phyloP scores from a whole-genome alignment of 2,329 filamentous ascomycete species.

The Ophiostoma triangulosporum region DNA sequence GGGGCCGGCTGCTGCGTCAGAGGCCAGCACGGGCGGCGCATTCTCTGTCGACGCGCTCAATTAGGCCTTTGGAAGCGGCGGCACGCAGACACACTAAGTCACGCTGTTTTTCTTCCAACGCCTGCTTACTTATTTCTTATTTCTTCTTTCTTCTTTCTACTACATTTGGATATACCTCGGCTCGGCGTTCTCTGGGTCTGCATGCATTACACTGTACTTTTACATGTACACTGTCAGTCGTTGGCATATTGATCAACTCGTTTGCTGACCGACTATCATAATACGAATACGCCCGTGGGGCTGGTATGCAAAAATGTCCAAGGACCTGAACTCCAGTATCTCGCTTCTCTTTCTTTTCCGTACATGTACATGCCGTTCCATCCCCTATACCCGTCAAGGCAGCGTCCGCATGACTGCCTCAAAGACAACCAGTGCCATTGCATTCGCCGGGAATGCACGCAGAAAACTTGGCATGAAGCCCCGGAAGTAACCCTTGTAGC shows the following conservation, averaged over 20 bases:
- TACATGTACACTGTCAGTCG: too few relatives aligned
- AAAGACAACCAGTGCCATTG: conserved; percentile 83
- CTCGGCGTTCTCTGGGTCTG: too few relatives aligned
- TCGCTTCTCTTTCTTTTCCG: neutral
- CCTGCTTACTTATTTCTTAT: neutral
- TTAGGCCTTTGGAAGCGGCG: conserved; percentile 10
- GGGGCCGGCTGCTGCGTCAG: neutral
- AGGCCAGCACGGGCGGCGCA: neutral
- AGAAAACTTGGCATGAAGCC: conserved; percentile 91
- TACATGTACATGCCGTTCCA: too few relatives aligned
- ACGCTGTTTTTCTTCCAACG: neutral
- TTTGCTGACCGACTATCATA: too few relatives aligned
- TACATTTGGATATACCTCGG: too few relatives aligned
- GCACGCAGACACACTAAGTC: neutral
- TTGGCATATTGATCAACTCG: too few relatives aligned
- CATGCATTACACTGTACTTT: too few relatives aligned
- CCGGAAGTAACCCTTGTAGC: conserved; percentile 75
- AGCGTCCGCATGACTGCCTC: conserved; percentile 73
- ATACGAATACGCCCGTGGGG: neutral
- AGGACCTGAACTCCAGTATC: neutral
- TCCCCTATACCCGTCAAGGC: conserved; percentile 19
- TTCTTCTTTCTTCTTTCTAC: neutral
- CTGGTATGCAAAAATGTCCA: neutral
- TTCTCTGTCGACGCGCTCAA: conserved; percentile 11
- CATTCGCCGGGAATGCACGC: conserved; percentile 89